Conservation (phyloP, 1,139 yeast species). For the Debaryomycetaceae sp. region DNA sequence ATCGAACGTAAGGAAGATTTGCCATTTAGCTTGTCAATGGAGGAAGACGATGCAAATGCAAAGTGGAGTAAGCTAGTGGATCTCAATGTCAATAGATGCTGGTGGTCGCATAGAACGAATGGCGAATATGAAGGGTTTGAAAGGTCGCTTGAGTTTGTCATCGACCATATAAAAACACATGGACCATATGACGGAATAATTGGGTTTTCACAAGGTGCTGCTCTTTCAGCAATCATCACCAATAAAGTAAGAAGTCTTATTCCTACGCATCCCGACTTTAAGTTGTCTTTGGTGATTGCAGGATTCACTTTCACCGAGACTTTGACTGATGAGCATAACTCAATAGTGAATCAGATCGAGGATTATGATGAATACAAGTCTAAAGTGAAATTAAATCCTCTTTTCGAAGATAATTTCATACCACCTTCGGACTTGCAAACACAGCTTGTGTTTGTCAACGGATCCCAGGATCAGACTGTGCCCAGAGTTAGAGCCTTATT, state of each 20-base stretch:
- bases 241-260: constrained; percentile 37
- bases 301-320: constrained; percentile 56
- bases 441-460: constrained; percentile 27
- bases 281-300: constrained; percentile 48
- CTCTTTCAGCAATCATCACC: constrained; percentile 60
- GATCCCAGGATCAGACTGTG: constrained; percentile 31
- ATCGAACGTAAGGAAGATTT: constrained; percentile 24
- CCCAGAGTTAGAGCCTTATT: constrained; percentile 29
- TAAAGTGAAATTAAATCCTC: constrained; percentile 15
- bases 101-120: constrained; percentile 31
- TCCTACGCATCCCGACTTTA: constrained; percentile 40
- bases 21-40: constrained; percentile 25
- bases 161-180: constrained; percentile 51
- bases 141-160: constrained; percentile 38
- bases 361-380: constrained; percentile 18
- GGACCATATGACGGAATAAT: constrained; percentile 90
- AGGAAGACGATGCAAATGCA: constrained; percentile 21
- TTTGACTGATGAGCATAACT: constrained; percentile 10
- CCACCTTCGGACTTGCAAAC: constrained; percentile 17
- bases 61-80: constrained; percentile 35
- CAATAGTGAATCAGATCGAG: constrained; percentile 11
- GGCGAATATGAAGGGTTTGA: constrained; percentile 32
- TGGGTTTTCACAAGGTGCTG: constrained; percentile 95
- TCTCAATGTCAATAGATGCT: constrained; percentile 49
- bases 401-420: constrained; percentile 17